These are phyloP conservation scores for Diplocarpon rosae DNA, from an alignment of 2,329 filamentous ascomycete species.

Conservation along the genomic window DNA sequence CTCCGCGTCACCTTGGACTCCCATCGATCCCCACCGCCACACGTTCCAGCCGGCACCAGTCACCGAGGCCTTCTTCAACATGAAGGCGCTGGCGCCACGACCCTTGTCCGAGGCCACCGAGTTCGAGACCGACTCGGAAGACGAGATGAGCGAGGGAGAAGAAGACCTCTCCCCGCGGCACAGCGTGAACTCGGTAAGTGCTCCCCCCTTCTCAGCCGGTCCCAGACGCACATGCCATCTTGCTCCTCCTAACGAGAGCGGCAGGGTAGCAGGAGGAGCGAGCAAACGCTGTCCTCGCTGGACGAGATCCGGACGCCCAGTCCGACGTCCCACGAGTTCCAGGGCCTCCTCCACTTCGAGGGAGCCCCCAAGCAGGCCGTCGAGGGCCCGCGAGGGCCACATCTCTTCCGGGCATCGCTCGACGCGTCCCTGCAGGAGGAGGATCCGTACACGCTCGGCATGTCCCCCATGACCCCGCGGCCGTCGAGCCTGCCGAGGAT, in stretches of 20 bases:
- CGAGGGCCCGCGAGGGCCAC: constrained; percentile 73
- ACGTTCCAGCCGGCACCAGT: constrained; percentile 38
- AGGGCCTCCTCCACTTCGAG: constrained; percentile 50
- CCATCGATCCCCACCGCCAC: constrained; percentile 25
- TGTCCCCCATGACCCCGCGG: constrained; percentile 67
- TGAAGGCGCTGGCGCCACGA: constrained; percentile 41
- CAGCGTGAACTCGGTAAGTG: constrained; percentile 62
- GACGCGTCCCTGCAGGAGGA: constrained; percentile 43
- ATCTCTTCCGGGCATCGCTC: constrained; percentile 68
- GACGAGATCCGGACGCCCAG: constrained; percentile 74
- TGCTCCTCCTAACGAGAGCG: no score
- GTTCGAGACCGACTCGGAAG: constrained; percentile 66
- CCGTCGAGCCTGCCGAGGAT: constrained; percentile 29
- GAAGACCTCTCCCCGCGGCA: constrained; percentile 56
- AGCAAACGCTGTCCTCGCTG: constrained; percentile 78
- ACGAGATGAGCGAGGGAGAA: constrained; percentile 38
- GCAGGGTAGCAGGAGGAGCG: constrained; percentile 60
- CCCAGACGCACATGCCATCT: no score
- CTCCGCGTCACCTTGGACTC: constrained; percentile 18
- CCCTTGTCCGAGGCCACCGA: constrained; percentile 65
- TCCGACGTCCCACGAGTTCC: constrained; percentile 45
- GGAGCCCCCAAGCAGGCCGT: constrained; percentile 50
- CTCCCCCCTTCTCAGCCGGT: no score
- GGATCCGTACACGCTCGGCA: constrained; percentile 46
- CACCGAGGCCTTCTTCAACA: constrained; percentile 50